Evolutionary conservation across 352 stramenopile genomes (phyloP), one percentile per base, ranked within the genome.

Genomic region (Phytophthora citricola): DNA sequence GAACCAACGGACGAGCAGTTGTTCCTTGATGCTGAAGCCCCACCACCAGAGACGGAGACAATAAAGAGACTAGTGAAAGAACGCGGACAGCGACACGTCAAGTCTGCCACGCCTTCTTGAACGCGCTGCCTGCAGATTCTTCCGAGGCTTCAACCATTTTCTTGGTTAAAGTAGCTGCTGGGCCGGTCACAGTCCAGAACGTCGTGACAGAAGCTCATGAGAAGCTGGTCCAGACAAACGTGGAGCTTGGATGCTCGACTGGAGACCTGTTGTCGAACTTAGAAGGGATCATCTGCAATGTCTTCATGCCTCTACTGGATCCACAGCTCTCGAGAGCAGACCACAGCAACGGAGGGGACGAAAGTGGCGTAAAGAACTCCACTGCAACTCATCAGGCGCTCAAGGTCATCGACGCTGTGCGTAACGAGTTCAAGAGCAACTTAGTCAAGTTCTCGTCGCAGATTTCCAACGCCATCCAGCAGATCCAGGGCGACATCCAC

Each of bases 401-500:
- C 1, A 92, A 95, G 40, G 78, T 93, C 7, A 94, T 94, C 15
- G 89, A 95, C 46, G 83, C 87, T 6, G 81, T 92, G 20, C 85
- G 89, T 4, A 94, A 92, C 38, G 90, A 97, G 41, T 96, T 98
- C 56, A 90, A 94, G 63, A 88, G 84, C 54, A 97, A 97, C 43
- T 63, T 97, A 12, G 75, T 92, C 39, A 97, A 98, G 64, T 98
- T 99, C 54, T 83, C 94, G 32, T 94, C 89, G 8, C 92, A 98
- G 41, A 95, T 99, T 56, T 79, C 81, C 10, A 94, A 98, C 66
- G 91, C 94, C 1, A 93, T 97, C 50, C 89, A 98, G 59, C 94
- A 98, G 69, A 94, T 98, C 22, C 90, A 97, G 63, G 95, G 95
- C 17, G 95, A 98, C 22, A 95, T 98, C 39, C 90, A 98, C 49